phyloP scores from a whole-genome alignment of 805 yeast species.

The Candida silvatica region DNA sequence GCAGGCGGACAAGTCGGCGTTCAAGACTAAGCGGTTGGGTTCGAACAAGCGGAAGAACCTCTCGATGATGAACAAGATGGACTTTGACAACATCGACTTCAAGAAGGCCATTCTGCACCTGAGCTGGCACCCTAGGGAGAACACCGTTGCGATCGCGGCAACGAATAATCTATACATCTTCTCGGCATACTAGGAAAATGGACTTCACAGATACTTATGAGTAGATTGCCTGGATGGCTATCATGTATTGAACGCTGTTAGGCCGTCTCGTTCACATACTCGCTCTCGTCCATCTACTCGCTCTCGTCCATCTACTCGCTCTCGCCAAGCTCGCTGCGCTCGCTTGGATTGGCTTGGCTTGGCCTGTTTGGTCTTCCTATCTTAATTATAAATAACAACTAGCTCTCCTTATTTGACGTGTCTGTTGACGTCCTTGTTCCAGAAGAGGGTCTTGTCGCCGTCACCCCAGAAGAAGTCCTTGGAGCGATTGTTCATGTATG shows the following conservation, averaged over 20 bases:
- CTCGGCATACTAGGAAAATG: conserved; percentile 67
- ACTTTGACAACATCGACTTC: conserved; percentile 79
- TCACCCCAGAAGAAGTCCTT: conserved; percentile 97
- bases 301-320: too few relatives aligned
- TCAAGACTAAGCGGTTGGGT: conserved; percentile 67
- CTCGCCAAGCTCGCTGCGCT: too few relatives aligned
- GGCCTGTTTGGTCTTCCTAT: too few relatives aligned
- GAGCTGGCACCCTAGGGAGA: conserved; percentile 98
- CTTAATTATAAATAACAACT: conserved; percentile 2
- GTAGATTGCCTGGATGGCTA: too few relatives aligned
- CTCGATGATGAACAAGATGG: conserved; percentile 51
- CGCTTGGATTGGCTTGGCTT: too few relatives aligned
- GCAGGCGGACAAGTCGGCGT: conserved; percentile 97
- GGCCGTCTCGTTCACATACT: too few relatives aligned
- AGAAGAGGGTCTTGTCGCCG: conserved; percentile 94
- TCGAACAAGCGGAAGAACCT: conserved; percentile 29
- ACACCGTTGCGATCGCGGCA: conserved; percentile 96
- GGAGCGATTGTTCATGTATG: conserved; percentile 83
- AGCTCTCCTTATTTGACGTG: conserved; percentile 35
- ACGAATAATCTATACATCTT: conserved; percentile 88
- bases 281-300: too few relatives aligned
- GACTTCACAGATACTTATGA: too few relatives aligned
- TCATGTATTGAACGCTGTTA: too few relatives aligned
- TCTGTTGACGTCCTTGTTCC: conserved; percentile 92
- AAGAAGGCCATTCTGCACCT: conserved; percentile 89